phyloP scores from a whole-genome alignment of 345 rosid species.

The Aethionema arabicum region DNA sequence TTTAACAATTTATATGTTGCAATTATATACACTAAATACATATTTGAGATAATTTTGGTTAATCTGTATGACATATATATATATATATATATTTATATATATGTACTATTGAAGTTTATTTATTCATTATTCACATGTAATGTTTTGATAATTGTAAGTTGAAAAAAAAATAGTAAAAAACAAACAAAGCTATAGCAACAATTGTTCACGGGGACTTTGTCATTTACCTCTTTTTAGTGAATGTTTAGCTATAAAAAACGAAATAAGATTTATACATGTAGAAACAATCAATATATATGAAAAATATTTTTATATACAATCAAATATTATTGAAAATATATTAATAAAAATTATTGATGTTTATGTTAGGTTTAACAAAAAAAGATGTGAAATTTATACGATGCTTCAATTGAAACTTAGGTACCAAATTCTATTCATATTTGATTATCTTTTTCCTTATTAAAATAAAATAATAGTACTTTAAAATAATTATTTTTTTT shows the following conservation, averaged over 20 bases:
- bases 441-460: neutral
- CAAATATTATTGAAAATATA: no score
- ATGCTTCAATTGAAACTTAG: constrained; percentile 23
- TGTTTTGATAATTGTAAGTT: constrained; percentile 18
- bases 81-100: neutral
- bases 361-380: no score
- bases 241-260: neutral
- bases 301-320: no score
- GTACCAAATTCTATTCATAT: neutral
- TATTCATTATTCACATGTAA: constrained; percentile 18
- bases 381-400: constrained; percentile 1
- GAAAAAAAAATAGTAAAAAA: constrained; percentile 24
- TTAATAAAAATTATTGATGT: no score
- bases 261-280: no score
- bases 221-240: constrained; percentile 22
- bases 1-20: no score
- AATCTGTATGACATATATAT: neutral
- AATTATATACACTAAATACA: no score
- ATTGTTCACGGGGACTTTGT: constrained; percentile 36
- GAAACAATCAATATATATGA: no score
- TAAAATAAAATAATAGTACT: neutral
- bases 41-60: no score
- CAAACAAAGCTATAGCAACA: constrained; percentile 28
- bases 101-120: no score
- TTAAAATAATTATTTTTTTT: neutral